Conservation (phyloP, 768 basidiomycete genomes). For the Lactarius sanguifluus region DNA sequence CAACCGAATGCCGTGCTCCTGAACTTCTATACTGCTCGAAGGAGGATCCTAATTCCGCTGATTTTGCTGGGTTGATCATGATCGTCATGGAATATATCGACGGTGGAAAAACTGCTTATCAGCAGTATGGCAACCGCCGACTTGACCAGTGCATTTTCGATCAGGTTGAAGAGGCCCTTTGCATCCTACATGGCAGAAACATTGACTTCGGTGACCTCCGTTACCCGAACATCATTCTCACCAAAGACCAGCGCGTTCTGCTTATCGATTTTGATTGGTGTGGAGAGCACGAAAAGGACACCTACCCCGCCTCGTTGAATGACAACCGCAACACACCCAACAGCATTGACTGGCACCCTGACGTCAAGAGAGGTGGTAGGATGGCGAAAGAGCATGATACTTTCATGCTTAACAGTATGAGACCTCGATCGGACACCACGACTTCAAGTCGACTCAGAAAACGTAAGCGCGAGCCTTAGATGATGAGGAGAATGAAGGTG, state of each 20-base stretch:
- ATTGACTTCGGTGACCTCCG: no score
- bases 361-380: not conserved
- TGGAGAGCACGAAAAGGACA: not conserved
- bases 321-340: not conserved
- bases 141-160: no score
- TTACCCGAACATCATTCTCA: not conserved
- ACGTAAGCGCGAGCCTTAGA: no score
- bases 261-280: not conserved
- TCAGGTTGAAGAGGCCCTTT: no score
- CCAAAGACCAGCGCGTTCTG: not conserved
- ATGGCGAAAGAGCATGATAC: not conserved
- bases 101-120: not conserved
- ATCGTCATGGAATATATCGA: not conserved
- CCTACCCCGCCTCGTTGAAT: not conserved
- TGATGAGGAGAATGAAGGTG: no score
- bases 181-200: no score
- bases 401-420: not conserved
- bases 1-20: not conserved
- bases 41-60: not conserved
- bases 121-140: no score
- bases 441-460: no score
- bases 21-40: not conserved
- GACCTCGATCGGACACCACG: no score
- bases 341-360: not conserved
- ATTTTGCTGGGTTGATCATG: not conserved